A percentile compares a stretch with the other conserved stretches of the same genome.
Conservation (phyloP, 1,284 basidiomycete species). For the Cryptococcus sp. region DNA sequence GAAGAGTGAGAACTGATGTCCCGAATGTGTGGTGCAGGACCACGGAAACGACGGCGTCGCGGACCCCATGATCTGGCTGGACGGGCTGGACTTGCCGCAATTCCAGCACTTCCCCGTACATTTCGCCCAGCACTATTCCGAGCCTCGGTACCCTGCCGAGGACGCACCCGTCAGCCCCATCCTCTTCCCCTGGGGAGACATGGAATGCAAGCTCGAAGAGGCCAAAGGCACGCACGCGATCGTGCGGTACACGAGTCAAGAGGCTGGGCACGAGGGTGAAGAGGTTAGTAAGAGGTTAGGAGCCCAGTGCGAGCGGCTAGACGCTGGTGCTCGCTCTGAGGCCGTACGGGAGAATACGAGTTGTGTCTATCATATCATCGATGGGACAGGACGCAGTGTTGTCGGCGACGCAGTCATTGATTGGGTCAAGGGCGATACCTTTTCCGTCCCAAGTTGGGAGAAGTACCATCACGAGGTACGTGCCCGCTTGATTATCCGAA, state of each 20-base stretch:
- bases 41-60: constrained; percentile 26
- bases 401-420: constrained; percentile 21
- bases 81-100: constrained; percentile 28
- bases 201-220: constrained; percentile 21
- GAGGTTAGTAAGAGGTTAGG: constrained; percentile 23
- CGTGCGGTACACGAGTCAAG: constrained; percentile 19
- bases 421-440: constrained; percentile 29
- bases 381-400: constrained; percentile 15
- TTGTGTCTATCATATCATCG: constrained; percentile 26
- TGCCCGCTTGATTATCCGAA: background rate
- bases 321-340: constrained; percentile 11
- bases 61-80: constrained; percentile 30
- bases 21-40: constrained; percentile 6
- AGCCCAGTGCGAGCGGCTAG: constrained; percentile 26
- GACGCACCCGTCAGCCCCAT: constrained; percentile 15
- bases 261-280: constrained; percentile 18
- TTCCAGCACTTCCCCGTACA: constrained; percentile 28
- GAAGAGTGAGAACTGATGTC: background rate
- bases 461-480: constrained; percentile 19
- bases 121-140: constrained; percentile 26
- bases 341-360: constrained; percentile 15
- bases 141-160: constrained; percentile 25
- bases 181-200: constrained; percentile 26
- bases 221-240: constrained; percentile 1
- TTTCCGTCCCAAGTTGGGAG: constrained; percentile 24